phyloP scores from a whole-genome alignment of 1,139 yeast species.

The Protomyces lactucae-debilis region DNA sequence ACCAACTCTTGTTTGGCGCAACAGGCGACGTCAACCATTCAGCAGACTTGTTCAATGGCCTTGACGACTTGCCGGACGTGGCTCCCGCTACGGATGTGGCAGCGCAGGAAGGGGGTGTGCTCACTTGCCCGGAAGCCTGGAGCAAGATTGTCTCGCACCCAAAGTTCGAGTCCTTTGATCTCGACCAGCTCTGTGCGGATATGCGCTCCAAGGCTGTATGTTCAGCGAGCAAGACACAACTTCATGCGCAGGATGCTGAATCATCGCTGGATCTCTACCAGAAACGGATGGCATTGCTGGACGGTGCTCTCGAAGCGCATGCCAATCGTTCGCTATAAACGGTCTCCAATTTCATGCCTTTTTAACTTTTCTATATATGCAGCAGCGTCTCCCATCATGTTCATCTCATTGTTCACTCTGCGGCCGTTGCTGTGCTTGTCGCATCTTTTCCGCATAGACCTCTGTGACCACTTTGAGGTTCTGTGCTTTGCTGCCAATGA shows the following conservation, averaged over 20 bases:
- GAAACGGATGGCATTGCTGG: background rate
- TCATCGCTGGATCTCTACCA: background rate
- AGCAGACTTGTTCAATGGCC: background rate
- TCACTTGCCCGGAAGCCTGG: constrained; percentile 87
- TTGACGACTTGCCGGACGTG: background rate
- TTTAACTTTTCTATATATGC: background rate
- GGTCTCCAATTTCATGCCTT: background rate
- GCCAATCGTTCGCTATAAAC: background rate
- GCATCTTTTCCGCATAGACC: constrained; percentile 25
- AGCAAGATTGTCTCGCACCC: constrained; percentile 94
- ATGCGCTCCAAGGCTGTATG: background rate
- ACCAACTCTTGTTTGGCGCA: background rate
- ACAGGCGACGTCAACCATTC: background rate
- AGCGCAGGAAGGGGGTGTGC: background rate
- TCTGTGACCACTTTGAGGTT: constrained; percentile 21
- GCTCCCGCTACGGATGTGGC: background rate
- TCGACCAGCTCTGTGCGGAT: constrained; percentile 85
- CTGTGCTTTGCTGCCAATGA: constrained; percentile 44
- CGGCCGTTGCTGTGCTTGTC: constrained; percentile 5
- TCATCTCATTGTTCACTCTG: background rate
- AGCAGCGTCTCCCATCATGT: background rate
- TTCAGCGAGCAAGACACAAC: background rate
- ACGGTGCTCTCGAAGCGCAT: background rate
- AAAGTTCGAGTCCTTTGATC: constrained; percentile 83
- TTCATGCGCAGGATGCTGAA: background rate